Evolutionary conservation across 805 yeast species (phyloP), one percentile per base, ranked within the genome.

Genomic region (Komagataella pseudopastoris): DNA sequence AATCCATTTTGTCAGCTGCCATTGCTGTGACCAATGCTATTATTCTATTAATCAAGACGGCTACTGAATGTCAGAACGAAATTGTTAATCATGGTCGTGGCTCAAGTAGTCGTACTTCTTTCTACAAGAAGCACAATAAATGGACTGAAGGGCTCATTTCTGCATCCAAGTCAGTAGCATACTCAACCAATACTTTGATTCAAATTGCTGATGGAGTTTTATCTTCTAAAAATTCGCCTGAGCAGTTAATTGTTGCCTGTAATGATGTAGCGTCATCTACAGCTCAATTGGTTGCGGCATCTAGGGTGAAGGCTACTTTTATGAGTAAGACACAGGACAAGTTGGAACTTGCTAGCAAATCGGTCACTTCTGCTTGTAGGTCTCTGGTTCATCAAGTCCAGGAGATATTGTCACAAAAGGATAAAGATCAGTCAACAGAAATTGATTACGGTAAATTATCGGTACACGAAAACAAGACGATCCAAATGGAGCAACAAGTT

Each of bases 61-160:
- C 96, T 2, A 81, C 88, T 23, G 88, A 80, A 43, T 80, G 91
- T 18, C 96, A 88, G 65, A 68, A 77, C 52, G 96, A 88, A 65
- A 88, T 88, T 61, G 91, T 83, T 5, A 75, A 79, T 52, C 77
- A 76, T 53, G 88, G 87, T 46, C 73, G 75, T 53, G 91, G 91
- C 3, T 64, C 80, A 0, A 79, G 75, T 48, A 72, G 87, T 1
- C 72, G 80, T 53, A 78, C 88, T 12, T 85, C 85, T 47, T 88
- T 83, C 64, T 89, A 89, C 68, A 85, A 83, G 63, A 88, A 87
- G 66, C 85, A 88, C 64, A 88, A 82, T 65, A 76, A 91, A 59
- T 88, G 96, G 96, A 87, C 96, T 0, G 95, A 89, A 66, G 96
- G 96, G 20, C 78, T 88, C 52, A 81, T 88, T 30, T 85, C 95